Evolutionary conservation across 2,329 filamentous ascomycete genomes (phyloP), one percentile per base, ranked within the genome.

Genomic region (Xylaria digitata): DNA sequence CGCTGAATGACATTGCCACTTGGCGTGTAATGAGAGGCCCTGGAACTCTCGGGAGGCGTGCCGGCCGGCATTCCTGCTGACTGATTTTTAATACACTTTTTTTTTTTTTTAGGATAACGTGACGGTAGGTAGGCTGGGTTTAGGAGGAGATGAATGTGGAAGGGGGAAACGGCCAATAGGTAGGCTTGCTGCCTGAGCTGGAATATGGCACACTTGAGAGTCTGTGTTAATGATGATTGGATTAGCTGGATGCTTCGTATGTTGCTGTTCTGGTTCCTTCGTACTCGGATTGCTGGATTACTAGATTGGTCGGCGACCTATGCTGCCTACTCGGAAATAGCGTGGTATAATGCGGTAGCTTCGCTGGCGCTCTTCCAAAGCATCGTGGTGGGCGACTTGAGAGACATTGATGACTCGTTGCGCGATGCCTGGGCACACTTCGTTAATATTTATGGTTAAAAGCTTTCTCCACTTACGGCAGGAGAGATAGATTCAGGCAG

Each of bases 21-120:
- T 64, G 62, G 62, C 62, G 23, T 17, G 21, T 26, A 43, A 19
- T 9, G 50, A 63, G 50, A 63, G 60, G 60, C 11, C 13, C 37
- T 40, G 13, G 37, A 15, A 40, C 11, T 13, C 9, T 11, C 11
- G 37, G 37, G 37, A 40, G 9, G 37, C 37, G 4, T 13, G 37
- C 4, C 4, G 37, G 11, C 13, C 13, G 37, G 37, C 13, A 40
- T 15, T 40, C 11, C 4, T 9, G 37, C 37, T 40, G 37, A 40
- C 37, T 40, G 37, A 9, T 15, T 40, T 40, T 13, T 5, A 15
- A 9, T 37, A 37, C 34, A 37, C 34, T 37, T 37, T 2, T 13
- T 37, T 37, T 13, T 37, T 37, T 4, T 15, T 3, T 13, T 9
- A 40, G 34, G 34, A 40, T 40, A 11, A 15, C 37, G 37, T 40